A percentile compares a stretch with the other conserved stretches of the same genome.
These are phyloP conservation scores for Claviceps sp. DNA, from an alignment of 2,329 filamentous ascomycete genomes.

Conservation along the genomic window DNA sequence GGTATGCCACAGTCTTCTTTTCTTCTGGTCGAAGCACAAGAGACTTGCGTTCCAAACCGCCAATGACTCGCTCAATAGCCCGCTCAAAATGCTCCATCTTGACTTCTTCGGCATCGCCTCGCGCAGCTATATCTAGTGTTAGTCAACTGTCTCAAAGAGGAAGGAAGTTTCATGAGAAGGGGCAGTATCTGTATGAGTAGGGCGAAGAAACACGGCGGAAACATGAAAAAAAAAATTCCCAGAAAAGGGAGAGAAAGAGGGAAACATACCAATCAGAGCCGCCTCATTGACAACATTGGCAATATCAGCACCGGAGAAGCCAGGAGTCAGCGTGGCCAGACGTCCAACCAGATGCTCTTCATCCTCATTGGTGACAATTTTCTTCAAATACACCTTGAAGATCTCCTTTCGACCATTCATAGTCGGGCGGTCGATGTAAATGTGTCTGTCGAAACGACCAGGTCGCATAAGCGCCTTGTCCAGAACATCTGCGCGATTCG, in stretches of 20 bases:
- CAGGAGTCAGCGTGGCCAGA: slow-evolving; percentile 82
- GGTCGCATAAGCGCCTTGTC: slow-evolving; percentile 95
- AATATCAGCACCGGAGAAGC: slow-evolving; percentile 95
- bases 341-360: slow-evolving; percentile 77
- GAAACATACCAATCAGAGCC: slow-evolving; percentile 69
- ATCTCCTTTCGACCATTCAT: slow-evolving; percentile 96
- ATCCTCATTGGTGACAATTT: slow-evolving; percentile 88
- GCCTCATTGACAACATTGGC: slow-evolving; percentile 98
- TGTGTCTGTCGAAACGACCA: slow-evolving; percentile 93
- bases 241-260: too few species aligned
- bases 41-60: slow-evolving; percentile 93
- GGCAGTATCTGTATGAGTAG: too few species aligned
- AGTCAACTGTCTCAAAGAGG: slow-evolving; percentile 4
- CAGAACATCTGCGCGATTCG: slow-evolving; percentile 86
- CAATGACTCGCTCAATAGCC: slow-evolving; percentile 93
- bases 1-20: slow-evolving; percentile 93
- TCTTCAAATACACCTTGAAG: slow-evolving; percentile 85
- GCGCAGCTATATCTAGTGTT: slow-evolving; percentile 49
- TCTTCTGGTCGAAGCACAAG: slow-evolving; percentile 85
- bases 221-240: too few species aligned
- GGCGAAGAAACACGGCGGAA: neutral
- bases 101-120: slow-evolving; percentile 66
- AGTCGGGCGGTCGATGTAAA: slow-evolving; percentile 84
- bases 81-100: slow-evolving; percentile 89
- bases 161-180: neutral